Conservation (phyloP, 805 yeast species). For the Kuraishia cidri region DNA sequence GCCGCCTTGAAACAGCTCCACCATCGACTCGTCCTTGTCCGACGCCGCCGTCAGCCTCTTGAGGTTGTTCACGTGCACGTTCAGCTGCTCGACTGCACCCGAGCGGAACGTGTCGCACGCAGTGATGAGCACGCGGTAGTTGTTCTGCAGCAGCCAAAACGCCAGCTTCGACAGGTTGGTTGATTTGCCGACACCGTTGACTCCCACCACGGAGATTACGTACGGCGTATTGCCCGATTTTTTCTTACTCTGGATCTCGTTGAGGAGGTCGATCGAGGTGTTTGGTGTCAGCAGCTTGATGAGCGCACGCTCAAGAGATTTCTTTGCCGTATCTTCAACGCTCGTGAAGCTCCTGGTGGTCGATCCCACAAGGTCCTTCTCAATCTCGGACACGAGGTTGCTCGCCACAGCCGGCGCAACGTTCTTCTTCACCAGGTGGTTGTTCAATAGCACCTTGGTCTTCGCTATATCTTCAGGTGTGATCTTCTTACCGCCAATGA, state of each 20-base stretch:
- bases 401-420: conserved; percentile 88
- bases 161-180: conserved; percentile 92
- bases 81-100: conserved; percentile 96
- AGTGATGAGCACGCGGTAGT: conserved; percentile 77
- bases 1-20: conserved; percentile 88
- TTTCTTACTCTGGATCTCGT: conserved; percentile 56
- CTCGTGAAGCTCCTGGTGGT: conserved; percentile 70
- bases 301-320: conserved; percentile 51
- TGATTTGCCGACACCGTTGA: conserved; percentile 96
- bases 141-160: conserved; percentile 89
- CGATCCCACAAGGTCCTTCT: conserved; percentile 60
- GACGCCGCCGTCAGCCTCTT: conserved; percentile 49
- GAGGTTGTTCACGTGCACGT: conserved; percentile 86
- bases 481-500: conserved; percentile 64
- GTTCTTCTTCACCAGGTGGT: conserved; percentile 76
- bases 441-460: conserved; percentile 56
- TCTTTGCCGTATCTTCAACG: conserved; percentile 60
- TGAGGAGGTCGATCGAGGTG: conserved; percentile 77
- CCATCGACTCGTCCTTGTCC: conserved; percentile 29
- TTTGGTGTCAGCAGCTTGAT: conserved; percentile 84
- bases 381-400: conserved; percentile 61
- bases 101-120: conserved; percentile 98
- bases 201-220: conserved; percentile 96
- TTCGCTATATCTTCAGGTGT: conserved; percentile 55
- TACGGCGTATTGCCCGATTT: conserved; percentile 49